Percentiles rank a stretch among this genome's conserved stretches.
These are phyloP conservation scores for Xylaria cubensis DNA, from an alignment of 495 filamentous ascomycete genomes.

Conservation along the genomic window DNA sequence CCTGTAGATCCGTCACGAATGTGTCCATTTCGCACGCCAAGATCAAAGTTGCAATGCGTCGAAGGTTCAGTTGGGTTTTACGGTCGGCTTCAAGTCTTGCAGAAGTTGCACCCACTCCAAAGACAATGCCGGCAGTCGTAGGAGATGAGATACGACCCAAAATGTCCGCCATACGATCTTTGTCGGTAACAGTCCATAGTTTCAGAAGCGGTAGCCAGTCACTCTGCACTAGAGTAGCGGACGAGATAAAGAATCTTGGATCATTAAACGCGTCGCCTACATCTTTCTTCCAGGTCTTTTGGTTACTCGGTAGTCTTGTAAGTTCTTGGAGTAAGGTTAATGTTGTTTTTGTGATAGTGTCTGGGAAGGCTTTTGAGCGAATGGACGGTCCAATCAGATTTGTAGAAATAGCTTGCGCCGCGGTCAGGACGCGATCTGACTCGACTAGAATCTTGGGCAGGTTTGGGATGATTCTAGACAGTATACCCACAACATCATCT, in stretches of 20 bases:
- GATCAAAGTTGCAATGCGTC: conserved; percentile 77
- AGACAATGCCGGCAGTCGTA: conserved; percentile 95
- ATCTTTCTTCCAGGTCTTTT: conserved; percentile 94
- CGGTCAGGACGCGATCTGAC: conserved; percentile 79
- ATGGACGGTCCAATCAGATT: conserved; percentile 84
- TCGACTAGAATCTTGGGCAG: conserved; percentile 87
- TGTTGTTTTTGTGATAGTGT: conserved; percentile 75
- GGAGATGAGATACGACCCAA: conserved; percentile 80
- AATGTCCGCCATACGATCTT: conserved; percentile 85
- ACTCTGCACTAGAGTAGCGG: conserved; percentile 66
- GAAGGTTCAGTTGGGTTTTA: conserved; percentile 88
- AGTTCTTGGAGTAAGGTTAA: conserved; percentile 80
- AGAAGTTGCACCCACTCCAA: conserved; percentile 93
- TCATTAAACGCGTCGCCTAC: conserved; percentile 92
- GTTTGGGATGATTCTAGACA: conserved; percentile 78
- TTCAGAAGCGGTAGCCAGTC: conserved; percentile 84
- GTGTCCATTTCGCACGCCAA: conserved; percentile 76
- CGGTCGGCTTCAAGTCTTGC: conserved; percentile 94
- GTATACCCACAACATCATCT: conserved; percentile 81
- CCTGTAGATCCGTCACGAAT: conserved; percentile 75
- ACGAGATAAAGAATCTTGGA: conserved; percentile 75
- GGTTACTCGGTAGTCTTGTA: conserved; percentile 73
- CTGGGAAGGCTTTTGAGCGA: conserved; percentile 85
- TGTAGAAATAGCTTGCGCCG: conserved; percentile 78
- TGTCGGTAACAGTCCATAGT: conserved; percentile 83